Percentiles rank a stretch among this genome's conserved stretches.
Conservation (phyloP, 2,329 filamentous ascomycete species). For the Aspergillus puulaauensis region DNA sequence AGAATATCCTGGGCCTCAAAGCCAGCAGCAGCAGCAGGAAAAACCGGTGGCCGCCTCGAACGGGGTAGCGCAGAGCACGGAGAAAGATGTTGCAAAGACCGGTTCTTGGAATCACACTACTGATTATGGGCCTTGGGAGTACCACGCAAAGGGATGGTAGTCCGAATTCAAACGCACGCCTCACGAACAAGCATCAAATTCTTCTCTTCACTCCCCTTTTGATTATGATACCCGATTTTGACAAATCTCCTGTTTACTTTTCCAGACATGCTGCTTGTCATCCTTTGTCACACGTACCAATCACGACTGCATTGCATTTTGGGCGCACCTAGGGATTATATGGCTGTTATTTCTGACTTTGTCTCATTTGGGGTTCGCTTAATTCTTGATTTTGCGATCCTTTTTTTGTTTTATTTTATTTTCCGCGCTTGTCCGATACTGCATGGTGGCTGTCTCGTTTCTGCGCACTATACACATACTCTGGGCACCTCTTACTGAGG, state of each 20-base stretch:
- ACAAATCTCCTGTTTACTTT: slow-evolving; percentile 14
- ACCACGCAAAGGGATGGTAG: slow-evolving; percentile 84
- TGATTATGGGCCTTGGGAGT: slow-evolving; percentile 76
- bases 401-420: slow-evolving; percentile 1
- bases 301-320: slow-evolving; percentile 42
- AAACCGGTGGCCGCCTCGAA: slow-evolving; percentile 20
- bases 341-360: slow-evolving; percentile 24
- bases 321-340: slow-evolving; percentile 34
- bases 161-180: slow-evolving; percentile 9
- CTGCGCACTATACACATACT: slow-evolving; percentile 20
- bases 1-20: slow-evolving; percentile 69
- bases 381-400: slow-evolving; percentile 22
- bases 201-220: slow-evolving; percentile 9
- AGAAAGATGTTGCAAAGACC: slow-evolving; percentile 62
- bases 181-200: background rate
- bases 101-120: slow-evolving; percentile 86
- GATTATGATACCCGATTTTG: slow-evolving; percentile 23
- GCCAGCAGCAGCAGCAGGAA: slow-evolving; percentile 53
- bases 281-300: slow-evolving; percentile 34
- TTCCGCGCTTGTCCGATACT: slow-evolving; percentile 13
- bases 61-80: slow-evolving; percentile 43
- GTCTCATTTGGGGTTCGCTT: slow-evolving; percentile 19
- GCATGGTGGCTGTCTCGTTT: slow-evolving; percentile 33
- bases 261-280: slow-evolving; percentile 20
- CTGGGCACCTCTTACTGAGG: slow-evolving; percentile 13